These are phyloP conservation scores for Papiliotrema fonsecae DNA, from an alignment of 1,284 basidiomycete genomes.

Conservation along the genomic window DNA sequence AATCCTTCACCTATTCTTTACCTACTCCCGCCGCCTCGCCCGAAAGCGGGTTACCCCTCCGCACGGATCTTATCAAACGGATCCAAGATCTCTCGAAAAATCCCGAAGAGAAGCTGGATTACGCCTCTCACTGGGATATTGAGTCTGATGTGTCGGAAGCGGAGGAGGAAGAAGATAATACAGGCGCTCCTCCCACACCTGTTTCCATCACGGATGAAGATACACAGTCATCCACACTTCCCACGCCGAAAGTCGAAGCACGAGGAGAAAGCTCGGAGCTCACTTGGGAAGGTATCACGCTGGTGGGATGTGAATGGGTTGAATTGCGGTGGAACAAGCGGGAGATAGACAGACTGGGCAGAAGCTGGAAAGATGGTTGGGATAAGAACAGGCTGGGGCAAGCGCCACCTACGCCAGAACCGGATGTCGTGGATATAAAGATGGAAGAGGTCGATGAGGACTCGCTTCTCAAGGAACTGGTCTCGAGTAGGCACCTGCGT, in stretches of 20 bases:
- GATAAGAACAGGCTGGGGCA: background rate
- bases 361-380: constrained; percentile 11
- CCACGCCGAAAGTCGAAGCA: constrained; percentile 7
- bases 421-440: background rate
- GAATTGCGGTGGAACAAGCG: constrained; percentile 7
- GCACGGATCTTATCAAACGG: constrained; percentile 24
- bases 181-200: constrained; percentile 38
- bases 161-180: constrained; percentile 26
- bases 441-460: constrained; percentile 3
- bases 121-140: constrained; percentile 28
- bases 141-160: constrained; percentile 25
- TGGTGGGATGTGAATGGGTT: constrained; percentile 31
- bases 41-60: constrained; percentile 8
- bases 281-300: constrained; percentile 21
- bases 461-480: constrained; percentile 7
- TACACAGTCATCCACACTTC: background rate
- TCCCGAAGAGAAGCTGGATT: constrained; percentile 14
- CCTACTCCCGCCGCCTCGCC: constrained; percentile 35
- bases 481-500: constrained; percentile 11
- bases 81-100: constrained; percentile 8
- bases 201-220: constrained; percentile 19
- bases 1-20: constrained; percentile 24
- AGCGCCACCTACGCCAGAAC: too few relatives aligned
- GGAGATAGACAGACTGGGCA: constrained; percentile 4
- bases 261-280: constrained; percentile 15